These are phyloP conservation scores for Cucumis sativus DNA, from an alignment of 306 rosid species.

Conservation along the genomic window DNA sequence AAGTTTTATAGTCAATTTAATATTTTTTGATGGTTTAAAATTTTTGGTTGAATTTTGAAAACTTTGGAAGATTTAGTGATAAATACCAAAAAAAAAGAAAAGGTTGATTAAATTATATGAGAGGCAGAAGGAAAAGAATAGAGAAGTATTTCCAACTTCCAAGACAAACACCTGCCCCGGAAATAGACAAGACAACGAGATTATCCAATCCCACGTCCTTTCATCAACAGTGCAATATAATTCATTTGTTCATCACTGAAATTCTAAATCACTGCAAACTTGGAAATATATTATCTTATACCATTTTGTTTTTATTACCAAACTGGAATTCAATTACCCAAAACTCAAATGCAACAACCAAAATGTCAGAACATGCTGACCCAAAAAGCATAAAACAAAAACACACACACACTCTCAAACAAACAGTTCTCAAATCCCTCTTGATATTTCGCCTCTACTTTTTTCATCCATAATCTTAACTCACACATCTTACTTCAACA, in stretches of 20 bases:
- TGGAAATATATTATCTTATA: not conserved
- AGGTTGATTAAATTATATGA: not conserved
- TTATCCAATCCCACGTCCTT: not conserved
- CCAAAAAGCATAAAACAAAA: not conserved
- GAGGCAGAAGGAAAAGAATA: not conserved
- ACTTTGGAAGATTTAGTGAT: no score
- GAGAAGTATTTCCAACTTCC: not conserved
- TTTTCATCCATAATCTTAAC: not conserved
- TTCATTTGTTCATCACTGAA: not conserved
- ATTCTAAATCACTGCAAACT: not conserved
- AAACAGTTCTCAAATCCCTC: not conserved
- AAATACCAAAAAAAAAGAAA: no score
- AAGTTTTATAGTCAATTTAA: no score
- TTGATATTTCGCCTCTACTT: not conserved
- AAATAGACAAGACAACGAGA: not conserved
- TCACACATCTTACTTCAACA: not conserved
- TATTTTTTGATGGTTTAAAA: no score
- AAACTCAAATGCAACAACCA: not conserved
- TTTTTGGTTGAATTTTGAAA: no score
- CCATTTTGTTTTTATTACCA: not conserved
- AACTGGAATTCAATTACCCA: not conserved
- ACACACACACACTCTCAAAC: not conserved
- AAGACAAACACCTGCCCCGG: not conserved
- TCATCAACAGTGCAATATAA: not conserved
- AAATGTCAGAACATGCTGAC: not conserved